Base-by-base conservation (phyloP, 2,329 filamentous ascomycete genomes). In the Fusarium cyanostomum region DNA sequence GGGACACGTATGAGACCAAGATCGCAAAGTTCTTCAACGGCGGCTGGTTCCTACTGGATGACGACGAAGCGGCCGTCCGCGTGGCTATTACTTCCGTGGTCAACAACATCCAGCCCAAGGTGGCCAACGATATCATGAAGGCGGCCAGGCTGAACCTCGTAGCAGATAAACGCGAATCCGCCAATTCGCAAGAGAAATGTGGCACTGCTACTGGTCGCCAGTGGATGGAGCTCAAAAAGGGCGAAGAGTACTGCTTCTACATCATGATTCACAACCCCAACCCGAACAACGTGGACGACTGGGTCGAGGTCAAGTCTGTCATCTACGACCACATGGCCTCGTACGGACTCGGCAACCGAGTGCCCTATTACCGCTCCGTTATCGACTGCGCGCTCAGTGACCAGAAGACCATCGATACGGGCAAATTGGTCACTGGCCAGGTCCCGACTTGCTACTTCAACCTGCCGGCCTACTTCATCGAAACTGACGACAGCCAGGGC, bases 41-140 rank as follows among this genome's bases (percentile, higher is more conserved):
- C 2, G 46, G 62, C 2, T 65, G 62, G 41, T 64, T 64, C 7
- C 39, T 64, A 0, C 11, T 67, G 0, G 48, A 64, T 6, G 56
- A 67, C 9, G 48, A 57, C 1, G 12, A 42, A 1, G 45, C 52
- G 13, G 35, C 52, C 3, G 63, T 67, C 0, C 34, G 44, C 2
- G n/a, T 10, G 0, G 37, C 60, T 0, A 53, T 67, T 8, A 26
- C 16, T 0, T 59, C 60, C 8, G 50, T 67, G 3, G 50, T 27
- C 7, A 38, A 33, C 2, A 65, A 50, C 1, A 63, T 67, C 13
- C 51, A 62, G 52, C 56, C 59, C 10, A 67, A 67, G 33, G 53
- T 67, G 2, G 60, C 60, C 39, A 67, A 65, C 15, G 62, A 67
- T 7, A 60, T 67, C 11, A 67, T 67, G 64, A 59, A 55, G 8